Evolutionary conservation across 2,329 filamentous ascomycete genomes (phyloP).

Genomic region (Pseudogymnoascus sp.): DNA sequence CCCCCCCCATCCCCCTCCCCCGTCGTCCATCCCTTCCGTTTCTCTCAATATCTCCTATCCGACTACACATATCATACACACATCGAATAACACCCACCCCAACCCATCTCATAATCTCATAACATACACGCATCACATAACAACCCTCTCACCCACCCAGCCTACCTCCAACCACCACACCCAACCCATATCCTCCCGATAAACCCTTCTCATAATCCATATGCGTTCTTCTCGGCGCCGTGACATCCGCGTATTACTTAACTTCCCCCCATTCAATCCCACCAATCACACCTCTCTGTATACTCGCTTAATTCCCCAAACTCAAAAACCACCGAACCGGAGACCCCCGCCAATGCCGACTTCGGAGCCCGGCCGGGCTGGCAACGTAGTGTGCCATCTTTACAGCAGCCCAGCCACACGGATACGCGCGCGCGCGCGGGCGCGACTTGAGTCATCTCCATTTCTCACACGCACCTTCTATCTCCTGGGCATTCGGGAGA

Average conservation of each 20-base stretch:
- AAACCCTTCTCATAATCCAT: background rate
- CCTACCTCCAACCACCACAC: background rate
- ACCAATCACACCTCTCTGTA: background rate
- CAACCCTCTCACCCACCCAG: background rate
- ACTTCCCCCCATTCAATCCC: background rate
- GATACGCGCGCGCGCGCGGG: background rate
- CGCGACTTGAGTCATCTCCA: background rate
- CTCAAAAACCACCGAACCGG: background rate
- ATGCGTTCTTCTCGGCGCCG: background rate
- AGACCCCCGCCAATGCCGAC: background rate
- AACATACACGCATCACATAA: slow-evolving; percentile 6
- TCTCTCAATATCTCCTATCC: background rate
- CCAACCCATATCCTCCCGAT: background rate
- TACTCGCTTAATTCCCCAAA: background rate
- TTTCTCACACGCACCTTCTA: background rate
- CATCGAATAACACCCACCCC: background rate
- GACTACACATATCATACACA: slow-evolving; percentile 1
- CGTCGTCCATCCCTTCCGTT: background rate
- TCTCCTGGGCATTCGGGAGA: background rate
- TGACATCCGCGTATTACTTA: background rate
- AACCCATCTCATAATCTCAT: background rate
- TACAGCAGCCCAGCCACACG: background rate
- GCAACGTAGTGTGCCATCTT: too few relatives aligned
- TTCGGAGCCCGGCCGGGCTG: background rate
- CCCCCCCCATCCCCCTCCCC: too few relatives aligned